Evolutionary conservation across 306 rosid genomes (phyloP), one percentile per base, ranked within the genome.

Genomic region (Hippophae tibetana): DNA sequence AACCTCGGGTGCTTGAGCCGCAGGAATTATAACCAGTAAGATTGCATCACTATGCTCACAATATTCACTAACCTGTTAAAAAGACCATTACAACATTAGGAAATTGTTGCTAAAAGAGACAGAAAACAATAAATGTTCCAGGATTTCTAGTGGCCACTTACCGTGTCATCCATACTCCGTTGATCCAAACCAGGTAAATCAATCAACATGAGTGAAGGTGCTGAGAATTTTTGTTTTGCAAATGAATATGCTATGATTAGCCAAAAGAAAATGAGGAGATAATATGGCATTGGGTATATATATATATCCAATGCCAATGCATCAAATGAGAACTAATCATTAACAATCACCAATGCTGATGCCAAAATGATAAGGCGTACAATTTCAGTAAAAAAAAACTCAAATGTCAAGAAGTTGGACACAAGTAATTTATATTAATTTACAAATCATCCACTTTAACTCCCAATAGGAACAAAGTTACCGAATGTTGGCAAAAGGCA

Each of bases 161-260:
- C 99, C 84, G 84, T 59, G 6, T 84, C 99, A 80, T 88, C 99
- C 78, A 77, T 69, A 57, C 68, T 79, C 78, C 97, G 93, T 73
- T 88, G 97, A 82, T 88, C 99, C 67, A 92, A 72, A 67, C 99
- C 99, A 54, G 99, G 99, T 74, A 92, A 82, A 82, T 92, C 99
- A 69, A 92, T 64, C 82, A 92, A 84, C 68, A 85, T 92, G 62
- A 92, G 81, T 50, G 99, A 77, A 48, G 99, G 99, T n/a, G 96
- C 99, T 88, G 97, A 64, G 51, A 69, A 58, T 63, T 12, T 64
- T 26, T 64, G 23, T 18, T 5, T 8, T 0, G 13, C 43, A 63
- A 23, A 11, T 13, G 40, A 51, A 62, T 6, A 43, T 13, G 42
- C 54, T 26, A 64, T 42, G 45, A 64, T 43, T 10, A 12, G 52